Base-by-base conservation (phyloP, 768 basidiomycete species). In the Amanita pseudoporphyria region DNA sequence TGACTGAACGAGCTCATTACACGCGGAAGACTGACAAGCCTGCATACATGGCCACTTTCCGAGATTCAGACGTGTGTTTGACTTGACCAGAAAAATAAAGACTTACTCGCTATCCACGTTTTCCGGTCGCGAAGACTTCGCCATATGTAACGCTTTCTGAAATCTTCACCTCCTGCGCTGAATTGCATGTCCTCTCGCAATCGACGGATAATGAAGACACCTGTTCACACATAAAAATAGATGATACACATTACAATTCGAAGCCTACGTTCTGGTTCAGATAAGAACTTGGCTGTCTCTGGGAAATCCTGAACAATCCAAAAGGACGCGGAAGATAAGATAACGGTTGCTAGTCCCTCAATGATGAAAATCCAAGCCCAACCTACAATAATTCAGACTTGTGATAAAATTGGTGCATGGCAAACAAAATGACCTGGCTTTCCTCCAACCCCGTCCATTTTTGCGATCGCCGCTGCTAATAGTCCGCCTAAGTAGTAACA, bases 241-340 rank as follows among this genome's bases (percentile, higher is more conserved):
- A 26, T 45, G 21, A 18, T 26, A 6, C 22, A 42, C 12, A 43
- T 43, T 31, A 32, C 16, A 32, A 9, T 22, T 12, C 5, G 32
- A 2, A 16, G 67, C 69, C 42, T 60, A 75, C 81, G 72, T 60
- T 89, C 87, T 28, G 71, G 61, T 30, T 79, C 73, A 6, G 71
- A 77, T 33, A 90, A 66, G 63, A 89, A 90, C 52, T 71, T 80
- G 1, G 86, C 83, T 0, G 72, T 79, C 47, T 86, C 83, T 1
- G 87, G 85, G 60, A 88, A 89, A 62, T 88, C 86, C 56, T 83
- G 76, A 18, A 91, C 74, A 43, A 89, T 63, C 75, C 80, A 88
- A 67, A 75, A 88, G 0, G 84, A 83, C 3, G 69, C 69, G 6
- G 77, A 45, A 7, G 77, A 77, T 38, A 74, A 71, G 2, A 83